These are phyloP conservation scores for Leccinum imitatum DNA, from an alignment of 768 basidiomycete species.

Conservation along the genomic window DNA sequence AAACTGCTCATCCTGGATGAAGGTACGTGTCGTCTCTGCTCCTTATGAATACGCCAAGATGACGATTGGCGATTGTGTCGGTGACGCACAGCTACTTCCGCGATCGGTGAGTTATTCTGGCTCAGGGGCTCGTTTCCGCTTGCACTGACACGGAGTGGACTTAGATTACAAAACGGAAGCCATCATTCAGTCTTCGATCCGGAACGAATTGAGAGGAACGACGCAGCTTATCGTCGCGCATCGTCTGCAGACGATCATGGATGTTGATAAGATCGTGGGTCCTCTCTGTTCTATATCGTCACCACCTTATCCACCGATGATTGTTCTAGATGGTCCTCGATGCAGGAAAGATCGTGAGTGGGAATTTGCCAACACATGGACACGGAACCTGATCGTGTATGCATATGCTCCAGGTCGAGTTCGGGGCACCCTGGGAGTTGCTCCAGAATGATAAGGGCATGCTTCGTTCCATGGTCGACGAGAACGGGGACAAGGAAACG, in stretches of 20 bases:
- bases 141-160: background rate
- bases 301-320: background rate
- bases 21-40: conserved; percentile 25
- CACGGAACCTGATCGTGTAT: background rate
- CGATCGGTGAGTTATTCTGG: conserved; percentile 34
- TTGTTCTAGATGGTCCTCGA: conserved; percentile 42
- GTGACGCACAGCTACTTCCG: conserved; percentile 40
- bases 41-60: background rate
- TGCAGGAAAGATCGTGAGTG: conserved; percentile 37
- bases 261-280: conserved; percentile 56
- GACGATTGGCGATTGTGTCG: background rate
- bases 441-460: conserved; percentile 51
- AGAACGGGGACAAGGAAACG: conserved; percentile 50
- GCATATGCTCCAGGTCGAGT: conserved; percentile 35
- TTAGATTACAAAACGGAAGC: conserved; percentile 53
- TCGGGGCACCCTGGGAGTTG: conserved; percentile 48
- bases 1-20: conserved; percentile 62
- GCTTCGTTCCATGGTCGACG: conserved; percentile 55
- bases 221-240: conserved; percentile 63
- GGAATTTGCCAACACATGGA: background rate
- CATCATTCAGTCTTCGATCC: conserved; percentile 55
- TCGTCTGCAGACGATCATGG: conserved; percentile 57
- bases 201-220: conserved; percentile 42
- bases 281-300: background rate
- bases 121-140: background rate